Evolutionary conservation across 495 filamentous ascomycete species (phyloP).

Genomic region (Pyronema omphalodes): DNA sequence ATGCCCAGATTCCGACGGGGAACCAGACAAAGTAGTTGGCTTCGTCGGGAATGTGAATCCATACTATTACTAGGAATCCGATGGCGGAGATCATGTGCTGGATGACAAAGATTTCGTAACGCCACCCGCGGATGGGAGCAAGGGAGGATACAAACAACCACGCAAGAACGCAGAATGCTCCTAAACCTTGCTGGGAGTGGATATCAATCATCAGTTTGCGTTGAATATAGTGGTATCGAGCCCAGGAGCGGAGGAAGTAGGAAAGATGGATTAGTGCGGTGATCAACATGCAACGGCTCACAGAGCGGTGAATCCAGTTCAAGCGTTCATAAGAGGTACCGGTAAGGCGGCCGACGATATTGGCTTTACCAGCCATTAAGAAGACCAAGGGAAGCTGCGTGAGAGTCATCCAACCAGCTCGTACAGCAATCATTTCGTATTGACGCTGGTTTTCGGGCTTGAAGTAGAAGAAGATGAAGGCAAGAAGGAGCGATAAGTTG

Average conservation of each 20-base stretch:
- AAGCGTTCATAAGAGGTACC: conserved; percentile 57
- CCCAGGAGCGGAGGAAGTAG: conserved; percentile 55
- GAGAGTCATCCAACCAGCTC: conserved; percentile 56
- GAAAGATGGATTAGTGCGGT: conserved; percentile 57
- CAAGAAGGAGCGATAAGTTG: conserved; percentile 39
- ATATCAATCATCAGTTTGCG: conserved; percentile 43
- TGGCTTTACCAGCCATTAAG: conserved; percentile 61
- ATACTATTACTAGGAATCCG: conserved; percentile 48
- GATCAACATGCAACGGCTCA: conserved; percentile 52
- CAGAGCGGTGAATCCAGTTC: conserved; percentile 77
- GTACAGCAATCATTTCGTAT: conserved; percentile 58
- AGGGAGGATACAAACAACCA: conserved; percentile 54
- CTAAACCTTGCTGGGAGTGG: conserved; percentile 49
- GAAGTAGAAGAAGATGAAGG: conserved; percentile 29
- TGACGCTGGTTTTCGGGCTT: conserved; percentile 25
- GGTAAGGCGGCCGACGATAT: conserved; percentile 46
- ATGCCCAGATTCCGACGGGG: conserved; percentile 47
- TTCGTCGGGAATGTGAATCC: conserved; percentile 41
- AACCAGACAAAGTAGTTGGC: conserved; percentile 50
- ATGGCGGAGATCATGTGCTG: conserved; percentile 56
- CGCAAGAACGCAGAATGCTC: conserved; percentile 52
- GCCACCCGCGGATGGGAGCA: conserved; percentile 45
- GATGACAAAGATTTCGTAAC: conserved; percentile 66
- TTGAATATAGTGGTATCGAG: conserved; percentile 40
- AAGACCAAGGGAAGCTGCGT: conserved; percentile 71